phyloP scores from a whole-genome alignment of 768 basidiomycete genomes.

The Hericium coralloides region DNA sequence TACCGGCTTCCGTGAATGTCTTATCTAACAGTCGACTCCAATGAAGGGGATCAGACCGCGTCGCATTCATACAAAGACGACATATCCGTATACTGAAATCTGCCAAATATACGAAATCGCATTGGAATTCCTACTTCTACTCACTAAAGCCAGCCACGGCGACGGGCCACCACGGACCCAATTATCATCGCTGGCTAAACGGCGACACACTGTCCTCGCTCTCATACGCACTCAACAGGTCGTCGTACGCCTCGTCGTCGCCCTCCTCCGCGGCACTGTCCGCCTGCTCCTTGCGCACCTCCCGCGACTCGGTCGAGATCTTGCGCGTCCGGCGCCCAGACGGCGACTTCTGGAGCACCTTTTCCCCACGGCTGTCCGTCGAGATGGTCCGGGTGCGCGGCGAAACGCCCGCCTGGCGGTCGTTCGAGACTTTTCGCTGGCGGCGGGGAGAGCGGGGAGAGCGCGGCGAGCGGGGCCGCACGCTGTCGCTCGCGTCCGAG shows the following conservation, averaged over 20 bases:
- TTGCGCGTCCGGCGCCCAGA: slow-evolving; percentile 19
- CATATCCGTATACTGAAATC: too few species aligned
- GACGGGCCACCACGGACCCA: too few species aligned
- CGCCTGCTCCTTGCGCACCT: slow-evolving; percentile 19
- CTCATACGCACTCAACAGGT: slow-evolving; percentile 73
- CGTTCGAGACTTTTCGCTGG: slow-evolving; percentile 21
- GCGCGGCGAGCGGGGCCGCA: slow-evolving; percentile 15
- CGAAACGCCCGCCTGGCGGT: slow-evolving; percentile 7
- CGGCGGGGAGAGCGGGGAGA: slow-evolving; percentile 19
- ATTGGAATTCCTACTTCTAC: too few species aligned
- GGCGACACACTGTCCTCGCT: slow-evolving; percentile 45
- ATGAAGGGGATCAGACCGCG: too few species aligned
- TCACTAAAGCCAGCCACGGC: too few species aligned
- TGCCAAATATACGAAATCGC: too few species aligned
- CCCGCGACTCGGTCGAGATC: slow-evolving; percentile 15
- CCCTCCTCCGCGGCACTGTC: slow-evolving; percentile 70
- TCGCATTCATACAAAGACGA: too few species aligned
- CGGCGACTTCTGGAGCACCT: neutral
- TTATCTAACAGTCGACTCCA: too few species aligned
- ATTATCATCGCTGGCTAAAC: too few species aligned
- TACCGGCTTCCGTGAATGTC: too few species aligned
- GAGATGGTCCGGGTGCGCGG: slow-evolving; percentile 16
- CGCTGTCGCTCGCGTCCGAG: slow-evolving; percentile 19
- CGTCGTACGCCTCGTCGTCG: slow-evolving; percentile 69
- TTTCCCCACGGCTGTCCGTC: slow-evolving; percentile 1